Conservation (phyloP, 331 rosid genomes). For the Quercus tomentella region DNA sequence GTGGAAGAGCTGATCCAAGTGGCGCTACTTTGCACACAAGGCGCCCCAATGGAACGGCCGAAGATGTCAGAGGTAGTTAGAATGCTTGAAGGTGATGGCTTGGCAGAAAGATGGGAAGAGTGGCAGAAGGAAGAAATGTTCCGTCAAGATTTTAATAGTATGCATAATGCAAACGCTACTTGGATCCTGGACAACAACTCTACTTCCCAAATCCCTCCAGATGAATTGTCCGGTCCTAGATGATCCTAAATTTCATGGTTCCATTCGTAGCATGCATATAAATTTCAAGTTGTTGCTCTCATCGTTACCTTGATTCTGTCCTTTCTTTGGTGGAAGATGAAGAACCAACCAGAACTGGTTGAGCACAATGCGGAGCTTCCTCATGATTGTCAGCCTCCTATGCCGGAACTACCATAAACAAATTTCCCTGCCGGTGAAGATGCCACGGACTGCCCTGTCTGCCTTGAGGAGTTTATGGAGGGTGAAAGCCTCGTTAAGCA, state of each 20-base stretch:
- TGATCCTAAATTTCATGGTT: slow-evolving; percentile 31
- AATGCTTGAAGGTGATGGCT: slow-evolving; percentile 98
- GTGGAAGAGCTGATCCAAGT: slow-evolving; percentile 88
- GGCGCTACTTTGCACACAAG: slow-evolving; percentile 86
- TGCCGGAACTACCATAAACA: no score
- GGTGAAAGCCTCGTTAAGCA: no score
- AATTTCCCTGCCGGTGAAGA: no score
- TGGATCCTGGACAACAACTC: slow-evolving; percentile 67
- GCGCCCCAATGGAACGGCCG: slow-evolving; percentile 76
- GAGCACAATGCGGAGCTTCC: no score
- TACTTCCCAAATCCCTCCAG: slow-evolving; percentile 61
- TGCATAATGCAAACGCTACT: slow-evolving; percentile 34
- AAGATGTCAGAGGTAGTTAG: slow-evolving; percentile 95
- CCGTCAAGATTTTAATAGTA: slow-evolving; percentile 46
- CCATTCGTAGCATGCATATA: slow-evolving; percentile 6
- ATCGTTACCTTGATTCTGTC: no score
- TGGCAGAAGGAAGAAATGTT: slow-evolving; percentile 81
- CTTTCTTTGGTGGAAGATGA: no score
- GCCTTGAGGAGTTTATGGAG: no score
- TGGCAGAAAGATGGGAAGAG: slow-evolving; percentile 91
- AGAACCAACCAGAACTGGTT: no score
- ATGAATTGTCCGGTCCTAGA: slow-evolving; percentile 93
- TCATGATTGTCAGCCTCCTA: no score
- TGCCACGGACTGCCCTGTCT: no score
- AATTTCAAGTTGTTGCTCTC: neutral